Percentiles rank a stretch among this genome's conserved stretches.
Conservation (phyloP, 108 stramenopile genomes). For the Nitzschia sp. region DNA sequence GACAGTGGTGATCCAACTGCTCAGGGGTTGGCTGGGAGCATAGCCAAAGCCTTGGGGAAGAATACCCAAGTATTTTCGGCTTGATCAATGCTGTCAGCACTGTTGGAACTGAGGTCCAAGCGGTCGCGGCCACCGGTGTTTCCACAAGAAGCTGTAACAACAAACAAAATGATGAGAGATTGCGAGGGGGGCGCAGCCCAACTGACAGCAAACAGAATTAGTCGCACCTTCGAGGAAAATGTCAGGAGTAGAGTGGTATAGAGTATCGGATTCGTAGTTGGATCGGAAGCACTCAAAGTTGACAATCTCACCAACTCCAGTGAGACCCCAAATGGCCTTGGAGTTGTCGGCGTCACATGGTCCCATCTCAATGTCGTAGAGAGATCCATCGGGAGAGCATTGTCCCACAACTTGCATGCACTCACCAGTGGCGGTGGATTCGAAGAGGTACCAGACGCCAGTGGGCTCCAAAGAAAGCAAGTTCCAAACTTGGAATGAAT, state of each 20-base stretch:
- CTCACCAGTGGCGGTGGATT: slow-evolving; percentile 12
- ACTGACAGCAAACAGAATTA: no score
- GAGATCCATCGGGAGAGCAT: slow-evolving; percentile 3
- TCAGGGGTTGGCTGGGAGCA: background rate
- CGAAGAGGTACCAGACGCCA: slow-evolving; percentile 20
- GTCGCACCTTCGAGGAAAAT: slow-evolving; percentile 12
- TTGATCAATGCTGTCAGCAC: slow-evolving; percentile 12
- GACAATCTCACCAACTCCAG: slow-evolving; percentile 19
- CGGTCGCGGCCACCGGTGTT: background rate
- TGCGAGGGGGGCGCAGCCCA: no score
- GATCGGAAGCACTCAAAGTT: slow-evolving; percentile 16
- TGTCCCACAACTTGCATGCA: slow-evolving; percentile 20
- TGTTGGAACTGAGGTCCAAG: slow-evolving; percentile 21
- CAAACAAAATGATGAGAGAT: no score
- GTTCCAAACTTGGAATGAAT: slow-evolving; percentile 18
- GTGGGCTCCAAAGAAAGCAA: slow-evolving; percentile 15
- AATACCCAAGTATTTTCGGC: slow-evolving; percentile 13
- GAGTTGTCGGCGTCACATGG: slow-evolving; percentile 8
- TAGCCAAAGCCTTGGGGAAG: slow-evolving; percentile 13
- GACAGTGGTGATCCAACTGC: background rate
- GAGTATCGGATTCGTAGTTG: slow-evolving; percentile 11
- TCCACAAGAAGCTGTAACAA: slow-evolving; percentile 1
- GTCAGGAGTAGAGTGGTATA: slow-evolving; percentile 13
- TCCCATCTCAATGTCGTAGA: slow-evolving; percentile 17
- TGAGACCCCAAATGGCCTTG: slow-evolving; percentile 13